Evolutionary conservation across 2,329 filamentous ascomycete genomes (phyloP).

Genomic region (Apiospora arundinis): DNA sequence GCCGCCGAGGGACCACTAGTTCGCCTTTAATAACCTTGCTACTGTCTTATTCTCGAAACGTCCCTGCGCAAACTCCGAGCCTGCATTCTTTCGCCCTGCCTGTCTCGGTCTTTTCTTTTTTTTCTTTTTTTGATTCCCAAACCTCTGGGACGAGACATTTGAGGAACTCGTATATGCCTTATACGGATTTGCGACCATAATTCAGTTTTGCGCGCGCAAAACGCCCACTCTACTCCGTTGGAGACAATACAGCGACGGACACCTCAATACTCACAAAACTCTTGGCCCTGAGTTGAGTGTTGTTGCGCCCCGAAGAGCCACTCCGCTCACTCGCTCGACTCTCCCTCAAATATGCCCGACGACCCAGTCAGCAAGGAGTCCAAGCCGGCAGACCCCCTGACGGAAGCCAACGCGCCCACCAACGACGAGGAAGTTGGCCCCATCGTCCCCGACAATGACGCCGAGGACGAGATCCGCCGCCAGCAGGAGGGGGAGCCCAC

Average conservation of each 20-base stretch:
- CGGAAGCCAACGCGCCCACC: conserved; percentile 31
- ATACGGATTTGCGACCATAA: neutral
- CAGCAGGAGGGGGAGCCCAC: conserved; percentile 35
- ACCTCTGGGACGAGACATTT: neutral
- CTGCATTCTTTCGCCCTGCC: conserved; percentile 14
- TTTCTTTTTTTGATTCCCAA: neutral
- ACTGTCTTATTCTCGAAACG: conserved; percentile 14
- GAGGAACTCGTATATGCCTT: neutral
- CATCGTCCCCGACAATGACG: conserved; percentile 30
- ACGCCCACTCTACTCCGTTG: too few relatives aligned
- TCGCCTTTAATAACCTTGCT: conserved; percentile 2
- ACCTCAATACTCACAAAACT: conserved; percentile 2
- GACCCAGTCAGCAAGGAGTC: conserved; percentile 35
- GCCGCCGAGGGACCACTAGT: conserved; percentile 13
- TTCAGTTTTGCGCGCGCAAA: neutral
- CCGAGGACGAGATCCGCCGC: conserved; percentile 38
- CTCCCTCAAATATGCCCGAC: conserved; percentile 34
- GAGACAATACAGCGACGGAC: conserved; percentile 4
- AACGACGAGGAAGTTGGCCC: conserved; percentile 30
- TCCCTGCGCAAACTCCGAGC: conserved; percentile 4
- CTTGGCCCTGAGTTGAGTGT: conserved; percentile 20
- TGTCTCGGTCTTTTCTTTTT: conserved; percentile 14
- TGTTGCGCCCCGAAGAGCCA: conserved; percentile 18
- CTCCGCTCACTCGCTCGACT: neutral
- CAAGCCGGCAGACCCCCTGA: conserved; percentile 34